Conservation (phyloP, 768 basidiomycete genomes). For the Phylloporus arenicola region DNA sequence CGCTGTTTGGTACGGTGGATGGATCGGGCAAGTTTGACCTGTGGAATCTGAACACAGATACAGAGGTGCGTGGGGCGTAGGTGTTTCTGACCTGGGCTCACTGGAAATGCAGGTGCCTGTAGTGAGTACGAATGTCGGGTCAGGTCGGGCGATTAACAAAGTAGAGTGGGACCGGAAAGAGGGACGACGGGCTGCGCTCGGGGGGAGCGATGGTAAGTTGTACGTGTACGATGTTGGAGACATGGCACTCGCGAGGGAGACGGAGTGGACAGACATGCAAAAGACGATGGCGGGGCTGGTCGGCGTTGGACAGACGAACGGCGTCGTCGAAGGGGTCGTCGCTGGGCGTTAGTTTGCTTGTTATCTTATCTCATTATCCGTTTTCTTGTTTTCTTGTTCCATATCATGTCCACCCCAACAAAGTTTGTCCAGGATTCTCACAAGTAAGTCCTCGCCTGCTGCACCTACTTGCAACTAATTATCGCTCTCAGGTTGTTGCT, state of each 20-base stretch:
- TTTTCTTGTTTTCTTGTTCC: conserved; percentile 2
- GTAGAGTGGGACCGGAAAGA: conserved; percentile 93
- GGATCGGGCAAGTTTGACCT: conserved; percentile 94
- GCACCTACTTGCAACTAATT: conserved; percentile 20
- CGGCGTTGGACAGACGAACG: conserved; percentile 44
- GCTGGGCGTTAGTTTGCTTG: conserved; percentile 29
- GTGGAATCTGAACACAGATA: conserved; percentile 97
- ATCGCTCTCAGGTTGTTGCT: conserved; percentile 41
- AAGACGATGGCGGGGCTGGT: conserved; percentile 71
- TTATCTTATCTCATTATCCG: background rate
- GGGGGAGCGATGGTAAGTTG: conserved; percentile 86
- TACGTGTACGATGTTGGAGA: conserved; percentile 96
- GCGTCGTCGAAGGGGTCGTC: conserved; percentile 28
- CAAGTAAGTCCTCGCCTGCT: conserved; percentile 35
- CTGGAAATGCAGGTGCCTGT: conserved; percentile 66
- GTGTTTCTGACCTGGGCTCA: conserved; percentile 2
- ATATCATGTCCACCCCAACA: conserved; percentile 16
- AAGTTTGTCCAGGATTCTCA: conserved; percentile 38
- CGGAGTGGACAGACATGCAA: conserved; percentile 92
- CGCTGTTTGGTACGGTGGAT: conserved; percentile 88
- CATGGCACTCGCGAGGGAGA: conserved; percentile 79
- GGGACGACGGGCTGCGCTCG: conserved; percentile 83
- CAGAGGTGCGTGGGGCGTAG: conserved; percentile 61
- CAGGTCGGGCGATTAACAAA: conserved; percentile 88
- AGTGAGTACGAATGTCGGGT: conserved; percentile 78